Conservation (phyloP, 2,329 filamentous ascomycete genomes). For the Pseudogymnoascus verrucosus region DNA sequence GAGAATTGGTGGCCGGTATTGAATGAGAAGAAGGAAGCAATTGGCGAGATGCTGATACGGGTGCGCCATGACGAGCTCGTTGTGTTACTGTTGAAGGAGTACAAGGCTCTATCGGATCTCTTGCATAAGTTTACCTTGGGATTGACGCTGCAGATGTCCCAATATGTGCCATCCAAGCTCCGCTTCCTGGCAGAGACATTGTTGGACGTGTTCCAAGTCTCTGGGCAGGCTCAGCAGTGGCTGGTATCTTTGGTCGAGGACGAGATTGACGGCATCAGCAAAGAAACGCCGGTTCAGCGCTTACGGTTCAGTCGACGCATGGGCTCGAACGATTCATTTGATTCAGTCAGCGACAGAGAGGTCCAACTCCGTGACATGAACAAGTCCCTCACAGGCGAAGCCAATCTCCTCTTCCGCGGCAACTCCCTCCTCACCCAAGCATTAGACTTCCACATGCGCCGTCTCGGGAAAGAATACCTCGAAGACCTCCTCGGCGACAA, state of each 20-base stretch:
- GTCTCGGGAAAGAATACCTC: slow-evolving; percentile 85
- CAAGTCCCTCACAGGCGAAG: slow-evolving; percentile 74
- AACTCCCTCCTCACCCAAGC: slow-evolving; percentile 92
- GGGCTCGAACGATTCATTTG: slow-evolving; percentile 61
- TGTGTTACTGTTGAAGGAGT: slow-evolving; percentile 79
- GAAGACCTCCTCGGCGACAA: slow-evolving; percentile 81
- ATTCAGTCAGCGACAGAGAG: slow-evolving; percentile 57
- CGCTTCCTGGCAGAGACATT: slow-evolving; percentile 77
- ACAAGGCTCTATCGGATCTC: slow-evolving; percentile 71
- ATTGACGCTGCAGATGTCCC: slow-evolving; percentile 76
- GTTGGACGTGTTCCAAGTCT: slow-evolving; percentile 92
- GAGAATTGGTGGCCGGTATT: slow-evolving; percentile 84
- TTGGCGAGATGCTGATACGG: slow-evolving; percentile 80
- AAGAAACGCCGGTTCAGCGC: slow-evolving; percentile 68
- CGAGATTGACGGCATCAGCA: slow-evolving; percentile 89
- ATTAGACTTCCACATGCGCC: slow-evolving; percentile 90
- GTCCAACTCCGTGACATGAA: slow-evolving; percentile 68
- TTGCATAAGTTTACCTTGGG: slow-evolving; percentile 78
- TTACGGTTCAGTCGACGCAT: slow-evolving; percentile 63
- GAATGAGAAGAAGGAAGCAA: slow-evolving; percentile 65
- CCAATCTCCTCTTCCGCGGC: slow-evolving; percentile 88
- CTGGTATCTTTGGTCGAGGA: slow-evolving; percentile 89
- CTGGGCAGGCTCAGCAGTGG: slow-evolving; percentile 78
- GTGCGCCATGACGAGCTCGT: slow-evolving; percentile 81
- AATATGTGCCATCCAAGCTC: slow-evolving; percentile 68